Conservation (phyloP, 192 early-diverging fungal species). For the Coemansia sp. region DNA sequence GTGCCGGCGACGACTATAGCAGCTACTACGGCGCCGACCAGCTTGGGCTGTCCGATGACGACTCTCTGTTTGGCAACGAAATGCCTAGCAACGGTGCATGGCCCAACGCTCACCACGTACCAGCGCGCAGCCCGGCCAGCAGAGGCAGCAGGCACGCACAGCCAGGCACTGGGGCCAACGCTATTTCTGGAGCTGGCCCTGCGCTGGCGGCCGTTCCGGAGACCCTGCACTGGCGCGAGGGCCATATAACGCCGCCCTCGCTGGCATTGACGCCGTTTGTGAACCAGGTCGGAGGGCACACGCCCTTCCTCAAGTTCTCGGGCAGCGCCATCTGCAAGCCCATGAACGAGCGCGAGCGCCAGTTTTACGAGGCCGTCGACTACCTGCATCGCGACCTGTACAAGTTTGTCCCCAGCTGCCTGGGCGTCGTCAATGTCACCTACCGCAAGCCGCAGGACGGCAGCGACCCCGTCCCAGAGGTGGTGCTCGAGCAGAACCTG, state of each 20-base stretch:
- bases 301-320: conserved; percentile 91
- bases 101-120: conserved; percentile 7
- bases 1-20: neutral
- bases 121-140: neutral
- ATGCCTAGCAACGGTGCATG: conserved; percentile 5
- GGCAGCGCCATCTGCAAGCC: conserved; percentile 97
- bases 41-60: conserved; percentile 17
- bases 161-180: neutral
- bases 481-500: conserved; percentile 86
- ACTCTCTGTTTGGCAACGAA: conserved; percentile 11
- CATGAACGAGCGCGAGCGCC: conserved; percentile 73
- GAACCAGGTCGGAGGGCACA: conserved; percentile 97
- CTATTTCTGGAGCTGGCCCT: neutral
- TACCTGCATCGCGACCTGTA: conserved; percentile 71
- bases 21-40: conserved; percentile 20
- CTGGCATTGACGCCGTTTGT: conserved; percentile 71
- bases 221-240: conserved; percentile 21
- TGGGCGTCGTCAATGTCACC: conserved; percentile 95
- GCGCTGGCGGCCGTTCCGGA: neutral
- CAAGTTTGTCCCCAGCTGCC: conserved; percentile 86
- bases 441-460: conserved; percentile 51
- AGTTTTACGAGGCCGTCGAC: conserved; percentile 89
- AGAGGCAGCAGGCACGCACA: neutral
- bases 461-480: conserved; percentile 53
- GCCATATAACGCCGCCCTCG: conserved; percentile 54